Evolutionary conservation across 1,139 yeast genomes (phyloP), one percentile per base, ranked within the genome.

Genomic region (Chernovozyma aurita): DNA sequence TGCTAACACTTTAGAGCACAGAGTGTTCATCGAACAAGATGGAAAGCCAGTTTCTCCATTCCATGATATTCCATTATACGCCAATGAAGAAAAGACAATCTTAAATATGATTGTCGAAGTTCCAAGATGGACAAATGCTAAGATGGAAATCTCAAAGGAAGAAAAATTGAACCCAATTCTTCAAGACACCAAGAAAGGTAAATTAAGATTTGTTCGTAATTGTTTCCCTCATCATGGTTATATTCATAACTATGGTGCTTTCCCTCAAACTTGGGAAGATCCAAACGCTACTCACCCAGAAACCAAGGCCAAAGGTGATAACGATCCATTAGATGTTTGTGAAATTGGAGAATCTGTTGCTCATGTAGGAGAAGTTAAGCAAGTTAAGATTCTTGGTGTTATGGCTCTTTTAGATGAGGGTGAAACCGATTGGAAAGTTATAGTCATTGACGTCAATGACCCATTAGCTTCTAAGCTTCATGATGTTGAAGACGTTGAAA

Each of bases 221-320:
- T 75, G 87, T 52, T 87, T 85, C 76, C 96, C 96, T 28, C 84
- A 78, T 63, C 87, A 85, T 53, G 96, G 96, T 42, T 86, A 86
- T 65, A 77, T 90, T 47, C 95, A 85, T 67, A 87, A 86, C 70
- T 87, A 87, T 56, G 96, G 96, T 52, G 95, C 95, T 22, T 78
- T 87, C 69, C 95, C 96, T 37, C 95, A 86, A 63, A 87, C 96
- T 24, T 87, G 95, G 95, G 96, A 87, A 63, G 95, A 87, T 53
- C 94, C 94, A 40, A 78, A 65, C 55, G 63, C 55, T 46, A 42
- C 57, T 36, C 84, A 82, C 65, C 82, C 85, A 45, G 92, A 82
- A 57, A 82, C 94, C 42, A 80, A 81, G 53, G 86, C 88, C 42
- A 75, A 71, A 52, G 98, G 98, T 47, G 98, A 92, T 65, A 85